Base-by-base conservation (phyloP, 75 land plant genomes). In the Adiantum capillusveneris region DNA sequence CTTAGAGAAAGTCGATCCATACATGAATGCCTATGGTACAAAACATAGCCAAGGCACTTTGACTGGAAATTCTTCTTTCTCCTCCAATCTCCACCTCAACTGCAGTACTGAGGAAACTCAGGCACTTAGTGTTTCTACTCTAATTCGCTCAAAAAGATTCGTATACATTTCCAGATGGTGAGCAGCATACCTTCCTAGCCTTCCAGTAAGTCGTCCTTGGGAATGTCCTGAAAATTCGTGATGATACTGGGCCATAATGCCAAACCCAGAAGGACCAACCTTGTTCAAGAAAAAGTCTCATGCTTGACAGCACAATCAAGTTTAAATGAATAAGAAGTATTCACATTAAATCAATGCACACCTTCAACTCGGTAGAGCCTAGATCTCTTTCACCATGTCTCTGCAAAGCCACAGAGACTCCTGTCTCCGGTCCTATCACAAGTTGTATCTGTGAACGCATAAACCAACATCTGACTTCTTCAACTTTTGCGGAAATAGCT, bases 71-170 rank as follows among this genome's bases (percentile, higher is more conserved):
- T 70, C 64, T 80, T 59, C 95, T 78, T 39, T 88, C 97, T 63
- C 90, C 97, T 18, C 97, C 97, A 71, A 92, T 30, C 78, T 92
- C 97, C 64, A 92, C 19, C 60, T 88, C 97, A 60, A 85, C 75
- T 64, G 79, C 79, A 64, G 65, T 71, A 68, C 97, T 92, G 85
- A 63, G 70, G 18, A 31, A 16, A 27, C 14, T n/a, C n/a, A 56
- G 6, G 16, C 29, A 27, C 20, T 17, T 9, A 3, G 11, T 21
- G 17, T 56, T 11, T 21, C 25, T 56, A 56, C 58, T 25, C n/a
- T n/a, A 56, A n/a, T n/a, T n/a, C n/a, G n/a, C n/a, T n/a, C n/a
- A n/a, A n/a, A n/a, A n/a, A n/a, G n/a, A n/a, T n/a, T n/a, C n/a
- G n/a, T n/a, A n/a, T n/a, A n/a, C n/a, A n/a, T n/a, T n/a, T n/a